phyloP scores from a whole-genome alignment of 805 yeast genomes.

The Candida ascalaphidarum region DNA sequence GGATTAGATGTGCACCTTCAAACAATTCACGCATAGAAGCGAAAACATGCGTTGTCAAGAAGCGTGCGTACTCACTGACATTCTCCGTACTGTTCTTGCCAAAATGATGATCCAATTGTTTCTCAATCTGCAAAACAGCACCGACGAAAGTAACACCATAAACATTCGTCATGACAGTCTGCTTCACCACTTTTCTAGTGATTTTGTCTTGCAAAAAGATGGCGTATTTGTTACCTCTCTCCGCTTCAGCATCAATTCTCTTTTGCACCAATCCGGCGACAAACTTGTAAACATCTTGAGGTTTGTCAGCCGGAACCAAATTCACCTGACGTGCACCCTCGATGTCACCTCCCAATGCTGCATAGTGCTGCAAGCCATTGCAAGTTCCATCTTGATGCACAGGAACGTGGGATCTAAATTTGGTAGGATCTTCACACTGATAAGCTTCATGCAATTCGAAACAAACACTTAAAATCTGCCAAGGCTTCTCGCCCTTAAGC shows the following conservation, averaged over 20 bases:
- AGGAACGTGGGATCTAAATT: slow-evolving; percentile 62
- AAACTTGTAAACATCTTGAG: slow-evolving; percentile 68
- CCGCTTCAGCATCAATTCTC: slow-evolving; percentile 46
- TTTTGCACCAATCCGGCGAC: slow-evolving; percentile 59
- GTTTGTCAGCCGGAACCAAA: slow-evolving; percentile 59
- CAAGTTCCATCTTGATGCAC: slow-evolving; percentile 86
- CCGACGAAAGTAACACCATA: slow-evolving; percentile 95
- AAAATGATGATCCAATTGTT: slow-evolving; percentile 58
- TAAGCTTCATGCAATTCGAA: slow-evolving; percentile 57
- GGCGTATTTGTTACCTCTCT: slow-evolving; percentile 47
- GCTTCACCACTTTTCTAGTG: slow-evolving; percentile 85
- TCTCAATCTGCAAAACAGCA: slow-evolving; percentile 81
- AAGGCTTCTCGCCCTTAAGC: slow-evolving; percentile 70
- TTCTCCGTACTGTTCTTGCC: slow-evolving; percentile 36
- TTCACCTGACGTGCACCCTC: slow-evolving; percentile 81
- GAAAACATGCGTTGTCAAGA: slow-evolving; percentile 72
- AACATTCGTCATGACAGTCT: slow-evolving; percentile 96
- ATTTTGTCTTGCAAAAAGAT: slow-evolving; percentile 50
- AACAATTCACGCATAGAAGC: slow-evolving; percentile 78
- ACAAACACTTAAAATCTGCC: slow-evolving; percentile 72
- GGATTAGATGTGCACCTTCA: slow-evolving; percentile 88
- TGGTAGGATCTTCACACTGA: slow-evolving; percentile 53
- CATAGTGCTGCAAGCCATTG: slow-evolving; percentile 80
- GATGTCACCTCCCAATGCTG: slow-evolving; percentile 78
- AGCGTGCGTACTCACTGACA: slow-evolving; percentile 35